Base-by-base conservation (phyloP, 1,284 basidiomycete genomes). In the Trichosporon asahii region DNA sequence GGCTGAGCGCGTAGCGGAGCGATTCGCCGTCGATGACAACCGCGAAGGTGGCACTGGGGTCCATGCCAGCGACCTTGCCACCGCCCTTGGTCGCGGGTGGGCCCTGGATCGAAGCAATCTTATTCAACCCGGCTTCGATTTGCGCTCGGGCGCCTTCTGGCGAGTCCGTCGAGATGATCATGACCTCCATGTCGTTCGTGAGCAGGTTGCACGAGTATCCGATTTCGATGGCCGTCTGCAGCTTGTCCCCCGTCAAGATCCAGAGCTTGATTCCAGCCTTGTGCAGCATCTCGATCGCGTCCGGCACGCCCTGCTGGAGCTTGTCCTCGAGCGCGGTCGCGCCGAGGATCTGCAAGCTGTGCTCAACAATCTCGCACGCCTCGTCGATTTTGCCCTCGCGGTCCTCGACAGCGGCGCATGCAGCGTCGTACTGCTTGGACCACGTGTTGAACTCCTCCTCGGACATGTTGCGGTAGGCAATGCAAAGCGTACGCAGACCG, bases 11-110 rank as follows among this genome's bases (percentile, higher is more conserved):
- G 82, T 93, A 88, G 21, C 90, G 87, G 23, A 99, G 84, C 1
- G 94, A 97, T 78, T 98, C 94, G 6, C 96, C 96, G 79, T 99
- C 95, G 71, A 98, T 97, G 74, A 98, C 95, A 18, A 96, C 91
- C 0, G 95, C 95, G 80, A 96, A 97, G 66, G 70, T 66, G 27
- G 68, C 60, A 11, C 90, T 88, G 35, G 77, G 67, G 25, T 66
- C 67, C 68, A 73, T 74, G 2, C 70, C 72, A 49, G 73, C 67
- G 53, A 70, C 70, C 64, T 77, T 75, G 7, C 72, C 70, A 7
- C 72, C 65, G 37, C 74, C 74, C 64, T 74, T 72, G 4, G 73
- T 73, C 3, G 75, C 73, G 0, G 79, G 78, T 14, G 90, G 64
- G 87, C 91, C 68, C 88, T 76, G 85, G 8, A 92, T 86, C 0